Evolutionary conservation across 495 filamentous ascomycete genomes (phyloP).

Genomic region (Penicillium cataractarum): DNA sequence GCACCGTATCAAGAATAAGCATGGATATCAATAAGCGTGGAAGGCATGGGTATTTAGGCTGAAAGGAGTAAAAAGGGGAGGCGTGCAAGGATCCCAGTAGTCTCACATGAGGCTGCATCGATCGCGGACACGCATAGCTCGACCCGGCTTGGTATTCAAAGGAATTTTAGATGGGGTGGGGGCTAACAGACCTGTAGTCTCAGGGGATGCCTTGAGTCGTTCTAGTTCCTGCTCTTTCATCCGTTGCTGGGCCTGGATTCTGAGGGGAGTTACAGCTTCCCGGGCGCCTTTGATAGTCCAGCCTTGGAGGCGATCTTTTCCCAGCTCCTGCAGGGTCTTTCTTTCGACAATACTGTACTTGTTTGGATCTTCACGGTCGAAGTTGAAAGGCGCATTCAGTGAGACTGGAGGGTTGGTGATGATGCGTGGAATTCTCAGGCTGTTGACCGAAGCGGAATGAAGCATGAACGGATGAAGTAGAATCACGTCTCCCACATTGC

Average conservation of each 20-base stretch:
- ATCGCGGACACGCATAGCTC: not conserved
- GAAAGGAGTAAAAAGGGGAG: not conserved
- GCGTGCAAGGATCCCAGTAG: not conserved
- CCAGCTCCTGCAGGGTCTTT: conserved; percentile 64
- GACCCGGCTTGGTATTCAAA: not conserved
- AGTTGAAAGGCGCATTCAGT: conserved; percentile 64
- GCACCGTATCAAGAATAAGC: not conserved
- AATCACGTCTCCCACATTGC: conserved; percentile 66
- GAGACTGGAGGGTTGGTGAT: conserved; percentile 75
- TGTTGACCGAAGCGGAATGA: conserved; percentile 66
- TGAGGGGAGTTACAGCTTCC: conserved; percentile 50
- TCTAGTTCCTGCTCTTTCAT: conserved; percentile 40
- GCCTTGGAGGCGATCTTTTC: conserved; percentile 57
- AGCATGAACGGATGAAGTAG: conserved; percentile 76
- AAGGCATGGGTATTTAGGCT: conserved; percentile 10
- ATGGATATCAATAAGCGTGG: not conserved
- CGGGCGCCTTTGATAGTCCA: conserved; percentile 65
- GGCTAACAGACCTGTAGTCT: not conserved
- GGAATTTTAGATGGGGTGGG: not conserved
- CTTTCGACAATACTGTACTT: conserved; percentile 70
- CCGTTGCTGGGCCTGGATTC: conserved; percentile 43
- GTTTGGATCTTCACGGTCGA: conserved; percentile 58
- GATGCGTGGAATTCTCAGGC: conserved; percentile 59
- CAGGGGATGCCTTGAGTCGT: conserved; percentile 14
- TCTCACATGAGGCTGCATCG: conserved; percentile 9